These are phyloP conservation scores for Wickerhamiella allomyrinae DNA, from an alignment of 805 yeast genomes.

Conservation along the genomic window DNA sequence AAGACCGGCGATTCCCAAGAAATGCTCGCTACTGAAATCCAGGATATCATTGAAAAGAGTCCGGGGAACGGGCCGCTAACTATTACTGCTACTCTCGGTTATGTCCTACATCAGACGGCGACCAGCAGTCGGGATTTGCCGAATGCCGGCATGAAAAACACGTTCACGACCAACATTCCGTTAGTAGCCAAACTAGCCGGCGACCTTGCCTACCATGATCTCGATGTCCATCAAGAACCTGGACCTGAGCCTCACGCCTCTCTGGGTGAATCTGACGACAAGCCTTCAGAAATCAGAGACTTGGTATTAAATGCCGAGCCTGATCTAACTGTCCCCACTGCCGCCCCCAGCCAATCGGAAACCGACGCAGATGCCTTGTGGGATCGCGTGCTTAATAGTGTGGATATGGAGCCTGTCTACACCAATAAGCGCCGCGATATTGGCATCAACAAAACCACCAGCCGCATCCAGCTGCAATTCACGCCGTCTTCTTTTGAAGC, in stretches of 20 bases:
- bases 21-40: background rate
- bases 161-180: conserved; percentile 22
- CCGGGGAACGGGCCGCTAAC: conserved; percentile 14
- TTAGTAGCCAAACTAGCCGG: conserved; percentile 15
- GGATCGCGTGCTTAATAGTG: conserved; percentile 7
- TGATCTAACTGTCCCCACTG: background rate
- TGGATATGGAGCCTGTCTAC: conserved; percentile 2
- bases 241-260: background rate
- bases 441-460: conserved; percentile 20
- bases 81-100: conserved; percentile 23
- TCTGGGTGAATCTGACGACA: background rate
- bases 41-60: background rate
- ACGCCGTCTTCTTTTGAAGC: conserved; percentile 31
- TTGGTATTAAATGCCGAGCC: background rate
- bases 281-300: background rate
- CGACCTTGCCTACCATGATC: conserved; percentile 14
- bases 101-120: conserved; percentile 15
- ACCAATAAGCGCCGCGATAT: background rate
- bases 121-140: conserved; percentile 4
- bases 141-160: conserved; percentile 10
- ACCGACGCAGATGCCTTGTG: conserved; percentile 10
- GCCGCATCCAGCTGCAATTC: conserved; percentile 33
- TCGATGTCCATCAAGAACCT: conserved; percentile 14
- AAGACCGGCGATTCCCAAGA: background rate
- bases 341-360: conserved; percentile 2